Evolutionary conservation across 306 rosid genomes (phyloP).

Genomic region (Purshia tridentata): DNA sequence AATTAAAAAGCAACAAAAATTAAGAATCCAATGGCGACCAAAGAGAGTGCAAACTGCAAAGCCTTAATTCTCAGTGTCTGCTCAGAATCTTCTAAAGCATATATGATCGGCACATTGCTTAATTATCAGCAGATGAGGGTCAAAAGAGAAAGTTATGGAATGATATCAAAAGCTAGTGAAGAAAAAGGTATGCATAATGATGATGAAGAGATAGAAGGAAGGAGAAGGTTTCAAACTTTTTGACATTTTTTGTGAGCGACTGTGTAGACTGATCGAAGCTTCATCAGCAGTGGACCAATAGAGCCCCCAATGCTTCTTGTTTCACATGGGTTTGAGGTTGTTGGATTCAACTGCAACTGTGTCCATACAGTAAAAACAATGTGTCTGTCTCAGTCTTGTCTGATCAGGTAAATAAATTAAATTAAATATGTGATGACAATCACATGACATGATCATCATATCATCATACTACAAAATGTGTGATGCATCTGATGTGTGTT

Average conservation of each 20-base stretch:
- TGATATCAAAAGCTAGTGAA: background rate
- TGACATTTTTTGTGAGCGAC: conserved; percentile 6
- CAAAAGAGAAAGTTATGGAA: background rate
- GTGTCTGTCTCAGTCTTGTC: background rate
- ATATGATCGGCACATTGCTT: background rate
- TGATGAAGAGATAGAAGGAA: conserved; percentile 1
- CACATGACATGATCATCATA: too few species aligned
- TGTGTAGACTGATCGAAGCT: background rate
- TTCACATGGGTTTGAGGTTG: background rate
- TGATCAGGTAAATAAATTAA: background rate
- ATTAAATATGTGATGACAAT: too few species aligned
- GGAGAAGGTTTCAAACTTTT: conserved; percentile 22
- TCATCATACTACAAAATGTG: too few species aligned
- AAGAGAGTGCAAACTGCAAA: conserved; percentile 22
- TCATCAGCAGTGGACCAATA: background rate
- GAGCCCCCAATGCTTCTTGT: background rate
- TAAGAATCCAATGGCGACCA: conserved; percentile 35
- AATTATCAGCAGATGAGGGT: conserved; percentile 11
- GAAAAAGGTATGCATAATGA: conserved; percentile 22
- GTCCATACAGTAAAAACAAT: background rate
- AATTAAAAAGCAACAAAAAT: background rate
- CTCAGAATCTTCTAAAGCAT: conserved; percentile 25
- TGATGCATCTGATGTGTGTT: too few species aligned
- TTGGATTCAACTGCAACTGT: background rate
- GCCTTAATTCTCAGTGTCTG: background rate